These are phyloP conservation scores for Hypoxylon lenormandii DNA, from an alignment of 495 filamentous ascomycete genomes.

Conservation along the genomic window DNA sequence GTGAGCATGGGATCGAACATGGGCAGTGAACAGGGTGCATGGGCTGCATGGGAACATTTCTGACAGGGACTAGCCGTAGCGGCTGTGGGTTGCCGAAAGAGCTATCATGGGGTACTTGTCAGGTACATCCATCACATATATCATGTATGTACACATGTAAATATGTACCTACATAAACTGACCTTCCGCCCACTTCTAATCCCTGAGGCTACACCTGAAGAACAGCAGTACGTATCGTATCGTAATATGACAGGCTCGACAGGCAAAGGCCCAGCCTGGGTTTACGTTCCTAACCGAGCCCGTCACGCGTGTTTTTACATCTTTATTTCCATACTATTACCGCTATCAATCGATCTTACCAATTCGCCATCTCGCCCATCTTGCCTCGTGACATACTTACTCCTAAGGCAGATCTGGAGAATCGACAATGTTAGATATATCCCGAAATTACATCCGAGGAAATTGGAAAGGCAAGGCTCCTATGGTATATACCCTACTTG, in stretches of 20 bases:
- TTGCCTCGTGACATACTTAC: background rate
- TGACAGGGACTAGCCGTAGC: conserved; percentile 40
- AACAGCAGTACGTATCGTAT: too few species aligned
- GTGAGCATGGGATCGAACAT: too few species aligned
- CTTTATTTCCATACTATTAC: conserved; percentile 36
- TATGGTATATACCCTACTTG: too few species aligned
- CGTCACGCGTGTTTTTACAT: conserved; percentile 21
- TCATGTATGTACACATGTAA: background rate
- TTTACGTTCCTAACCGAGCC: conserved; percentile 9
- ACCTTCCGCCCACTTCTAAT: background rate
- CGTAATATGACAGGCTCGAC: too few species aligned
- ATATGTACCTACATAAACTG: background rate
- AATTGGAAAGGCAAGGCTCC: background rate
- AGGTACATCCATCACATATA: conserved; percentile 8
- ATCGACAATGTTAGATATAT: conserved; percentile 2
- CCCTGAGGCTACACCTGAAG: background rate
- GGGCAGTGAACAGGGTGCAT: too few species aligned
- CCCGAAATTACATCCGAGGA: conserved; percentile 9
- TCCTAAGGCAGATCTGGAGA: conserved; percentile 1
- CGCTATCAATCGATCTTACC: conserved; percentile 21
- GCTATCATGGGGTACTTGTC: conserved; percentile 12
- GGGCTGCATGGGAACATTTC: too few species aligned
- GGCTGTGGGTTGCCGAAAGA: conserved; percentile 40
- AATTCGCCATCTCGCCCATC: too few species aligned
- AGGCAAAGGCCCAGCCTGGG: too few species aligned